Base-by-base conservation (phyloP, 2,329 filamentous ascomycete genomes). In the Clarireedia paspali region DNA sequence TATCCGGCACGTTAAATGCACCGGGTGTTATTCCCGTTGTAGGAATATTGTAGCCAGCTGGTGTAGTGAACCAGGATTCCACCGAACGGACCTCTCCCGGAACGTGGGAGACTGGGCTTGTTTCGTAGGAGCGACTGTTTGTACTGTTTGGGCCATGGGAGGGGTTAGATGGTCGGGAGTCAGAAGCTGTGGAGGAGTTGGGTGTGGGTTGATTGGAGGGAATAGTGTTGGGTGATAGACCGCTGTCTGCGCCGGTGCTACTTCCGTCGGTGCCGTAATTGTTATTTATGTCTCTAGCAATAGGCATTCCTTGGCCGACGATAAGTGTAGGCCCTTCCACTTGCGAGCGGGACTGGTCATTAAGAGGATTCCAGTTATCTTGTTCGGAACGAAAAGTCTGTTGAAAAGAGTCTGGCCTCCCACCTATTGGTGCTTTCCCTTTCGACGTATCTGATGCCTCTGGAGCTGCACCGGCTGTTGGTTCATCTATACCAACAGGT, bases 141-240 rank as follows among this genome's bases (percentile, higher is more conserved):
- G 77, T 74, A 26, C 68, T 69, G 23, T 65, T 68, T 56, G 66
- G 57, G 14, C 51, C 58, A 17, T 50, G 46, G 7, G 63, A 58
- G 1, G 62, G n/a, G 23, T 60, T 64, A 1, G 61, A 15, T 23
- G 44, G 44, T 10, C 62, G 60, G 4, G 61, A 67, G n/a, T 79
- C 76, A 2, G 77, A 77, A 1, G 72, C 68, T 6, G 70, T 71
- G 63, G 77, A 82, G 4, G 82, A 84, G 62, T 80, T 83, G 3
- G 82, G 82, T 10, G 82, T 84, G 23, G 76, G 79, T n/a, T 77
- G 72, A 58, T 75, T 80, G 2, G 80, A 82, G 48, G 50, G 49
- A 36, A 52, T 42, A 17, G 64, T 63, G 38, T 63, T 63, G 24
- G 64, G 63, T 30, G 65, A 67, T 7, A 62, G 50, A 14, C 63